A percentile compares a stretch with the other conserved stretches of the same genome.
phyloP scores from a whole-genome alignment of 768 basidiomycete genomes.

The Podaxis pistillaris region DNA sequence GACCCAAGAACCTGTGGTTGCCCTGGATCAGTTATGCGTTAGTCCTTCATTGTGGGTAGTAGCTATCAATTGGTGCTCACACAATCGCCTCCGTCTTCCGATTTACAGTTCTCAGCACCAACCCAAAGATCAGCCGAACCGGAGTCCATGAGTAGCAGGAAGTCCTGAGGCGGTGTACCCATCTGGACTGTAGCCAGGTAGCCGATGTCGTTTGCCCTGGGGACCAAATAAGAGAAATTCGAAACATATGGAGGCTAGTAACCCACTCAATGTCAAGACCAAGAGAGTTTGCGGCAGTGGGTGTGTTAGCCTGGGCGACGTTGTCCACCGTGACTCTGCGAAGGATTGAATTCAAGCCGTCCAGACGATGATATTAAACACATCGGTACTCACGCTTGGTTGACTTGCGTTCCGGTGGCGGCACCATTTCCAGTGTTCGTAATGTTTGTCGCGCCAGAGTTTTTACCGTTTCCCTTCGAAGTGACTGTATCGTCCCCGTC shows the following conservation, averaged over 20 bases:
- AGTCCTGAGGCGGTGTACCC: conserved; percentile 48
- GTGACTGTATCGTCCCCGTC: background rate
- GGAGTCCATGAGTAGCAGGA: conserved; percentile 56
- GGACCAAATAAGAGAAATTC: conserved; percentile 16
- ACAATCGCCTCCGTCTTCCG: conserved; percentile 29
- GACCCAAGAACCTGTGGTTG: conserved; percentile 49
- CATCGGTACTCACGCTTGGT: background rate
- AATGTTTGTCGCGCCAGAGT: background rate
- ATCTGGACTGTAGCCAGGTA: conserved; percentile 22
- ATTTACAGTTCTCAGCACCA: conserved; percentile 42
- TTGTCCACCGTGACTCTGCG: background rate
- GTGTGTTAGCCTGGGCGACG: conserved; percentile 17
- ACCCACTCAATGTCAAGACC: conserved; percentile 59
- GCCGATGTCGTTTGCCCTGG: conserved; percentile 9
- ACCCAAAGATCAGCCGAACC: conserved; percentile 68
- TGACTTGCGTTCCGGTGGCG: background rate
- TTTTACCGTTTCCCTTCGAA: background rate
- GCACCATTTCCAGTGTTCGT: background rate
- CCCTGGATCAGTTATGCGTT: conserved; percentile 25
- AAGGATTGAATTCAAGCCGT: background rate
- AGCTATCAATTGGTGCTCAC: conserved; percentile 20
- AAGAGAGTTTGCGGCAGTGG: conserved; percentile 34
- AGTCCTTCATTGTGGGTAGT: background rate
- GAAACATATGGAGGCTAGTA: conserved; percentile 22
- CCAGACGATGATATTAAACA: background rate